These are phyloP conservation scores for Elymus sibiricus DNA, from an alignment of 176 grass and related monocot genomes.

Conservation along the genomic window DNA sequence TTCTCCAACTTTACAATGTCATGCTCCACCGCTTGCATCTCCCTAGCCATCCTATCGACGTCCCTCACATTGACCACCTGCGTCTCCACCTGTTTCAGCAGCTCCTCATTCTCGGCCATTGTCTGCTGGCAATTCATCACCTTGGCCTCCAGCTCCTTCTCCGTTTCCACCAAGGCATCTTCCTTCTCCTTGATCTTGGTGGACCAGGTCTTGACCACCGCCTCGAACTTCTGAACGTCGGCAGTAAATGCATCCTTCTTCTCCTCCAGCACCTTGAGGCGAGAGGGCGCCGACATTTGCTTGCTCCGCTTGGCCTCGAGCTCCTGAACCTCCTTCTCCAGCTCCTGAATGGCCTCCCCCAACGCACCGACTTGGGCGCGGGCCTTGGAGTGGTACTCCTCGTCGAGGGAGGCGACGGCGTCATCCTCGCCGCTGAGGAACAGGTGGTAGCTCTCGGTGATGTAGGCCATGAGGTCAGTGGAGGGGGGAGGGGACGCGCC, in stretches of 20 bases:
- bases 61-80: constrained; percentile 68
- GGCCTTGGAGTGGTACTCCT: constrained; percentile 56
- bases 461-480: constrained; percentile 46
- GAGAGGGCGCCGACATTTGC: constrained; percentile 42
- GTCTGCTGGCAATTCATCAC: constrained; percentile 28
- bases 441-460: constrained; percentile 46
- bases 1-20: constrained; percentile 57
- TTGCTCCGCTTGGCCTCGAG: constrained; percentile 40
- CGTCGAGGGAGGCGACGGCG: constrained; percentile 46
- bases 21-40: constrained; percentile 56
- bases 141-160: constrained; percentile 67
- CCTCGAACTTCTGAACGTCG: constrained; percentile 74
- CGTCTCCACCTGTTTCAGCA: constrained; percentile 46
- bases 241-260: constrained; percentile 40
- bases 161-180: constrained; percentile 6
- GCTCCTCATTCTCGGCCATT: constrained; percentile 49
- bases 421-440: constrained; percentile 55
- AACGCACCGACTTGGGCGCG: constrained; percentile 4
- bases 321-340: constrained; percentile 54
- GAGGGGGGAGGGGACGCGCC: neutral
- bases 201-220: constrained; percentile 60
- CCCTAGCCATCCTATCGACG: constrained; percentile 62
- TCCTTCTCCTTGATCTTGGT: constrained; percentile 58
- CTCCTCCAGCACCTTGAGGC: constrained; percentile 32
- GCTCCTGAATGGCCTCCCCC: neutral